phyloP scores from a whole-genome alignment of 1,139 yeast genomes.

The Yamadazyma mexicana region DNA sequence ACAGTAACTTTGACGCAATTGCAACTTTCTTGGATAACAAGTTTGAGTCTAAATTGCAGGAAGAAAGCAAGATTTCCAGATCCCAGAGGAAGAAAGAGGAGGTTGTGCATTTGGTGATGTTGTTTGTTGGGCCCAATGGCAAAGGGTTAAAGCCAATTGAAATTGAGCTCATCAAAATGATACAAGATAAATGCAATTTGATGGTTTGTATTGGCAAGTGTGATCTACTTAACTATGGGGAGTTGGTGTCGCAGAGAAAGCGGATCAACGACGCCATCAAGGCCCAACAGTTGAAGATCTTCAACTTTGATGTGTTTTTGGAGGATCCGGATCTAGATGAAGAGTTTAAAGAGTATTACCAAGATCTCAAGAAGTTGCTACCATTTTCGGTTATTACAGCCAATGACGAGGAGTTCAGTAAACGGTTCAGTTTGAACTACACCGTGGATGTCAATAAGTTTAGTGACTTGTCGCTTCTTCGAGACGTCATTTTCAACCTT shows the following conservation, averaged over 20 bases:
- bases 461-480: slow-evolving; percentile 59
- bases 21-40: slow-evolving; percentile 54
- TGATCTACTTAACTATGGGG: slow-evolving; percentile 53
- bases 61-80: slow-evolving; percentile 61
- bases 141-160: slow-evolving; percentile 43
- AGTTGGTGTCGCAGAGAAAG: slow-evolving; percentile 39
- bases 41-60: slow-evolving; percentile 54
- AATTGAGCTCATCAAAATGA: slow-evolving; percentile 48
- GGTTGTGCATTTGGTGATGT: slow-evolving; percentile 59
- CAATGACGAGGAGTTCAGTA: slow-evolving; percentile 10
- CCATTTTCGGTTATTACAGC: slow-evolving; percentile 26
- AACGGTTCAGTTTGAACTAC: slow-evolving; percentile 17
- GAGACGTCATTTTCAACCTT: slow-evolving; percentile 61
- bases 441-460: slow-evolving; percentile 44
- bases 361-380: slow-evolving; percentile 15
- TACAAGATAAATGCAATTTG: slow-evolving; percentile 54
- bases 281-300: slow-evolving; percentile 45
- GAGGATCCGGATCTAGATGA: slow-evolving; percentile 11
- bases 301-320: slow-evolving; percentile 37
- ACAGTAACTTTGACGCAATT: slow-evolving; percentile 24
- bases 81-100: slow-evolving; percentile 54
- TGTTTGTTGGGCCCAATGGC: slow-evolving; percentile 59
- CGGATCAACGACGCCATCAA: slow-evolving; percentile 45
- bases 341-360: slow-evolving; percentile 13
- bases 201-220: slow-evolving; percentile 59